phyloP scores from a whole-genome alignment of 495 filamentous ascomycete species.

The Schizothecium vesticola region DNA sequence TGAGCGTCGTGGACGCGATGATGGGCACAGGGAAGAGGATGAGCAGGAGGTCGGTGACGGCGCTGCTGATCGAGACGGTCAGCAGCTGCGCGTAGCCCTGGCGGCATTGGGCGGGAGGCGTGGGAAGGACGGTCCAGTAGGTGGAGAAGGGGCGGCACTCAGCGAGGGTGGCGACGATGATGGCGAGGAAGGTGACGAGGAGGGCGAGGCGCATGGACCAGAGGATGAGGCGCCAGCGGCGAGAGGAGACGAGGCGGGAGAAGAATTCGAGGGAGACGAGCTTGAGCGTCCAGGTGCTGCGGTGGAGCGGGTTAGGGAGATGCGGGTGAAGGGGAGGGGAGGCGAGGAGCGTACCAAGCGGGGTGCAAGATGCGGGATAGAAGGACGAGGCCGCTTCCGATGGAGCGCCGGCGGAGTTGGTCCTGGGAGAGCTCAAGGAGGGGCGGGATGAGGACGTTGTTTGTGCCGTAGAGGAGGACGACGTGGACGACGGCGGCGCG shows the following conservation, averaged over 20 bases:
- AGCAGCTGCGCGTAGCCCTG: constrained; percentile 75
- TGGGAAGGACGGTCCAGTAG: constrained; percentile 87
- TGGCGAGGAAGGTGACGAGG: constrained; percentile 63
- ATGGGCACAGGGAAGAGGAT: constrained; percentile 85
- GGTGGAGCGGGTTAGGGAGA: not conserved
- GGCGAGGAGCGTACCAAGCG: constrained; percentile 53
- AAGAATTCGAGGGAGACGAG: constrained; percentile 84
- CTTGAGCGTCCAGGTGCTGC: constrained; percentile 87
- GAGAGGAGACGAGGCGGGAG: constrained; percentile 73
- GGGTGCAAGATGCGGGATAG: constrained; percentile 59
- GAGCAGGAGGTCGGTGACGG: constrained; percentile 80
- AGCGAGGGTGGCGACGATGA: constrained; percentile 70
- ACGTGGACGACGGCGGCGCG: constrained; percentile 84
- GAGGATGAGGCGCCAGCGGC: constrained; percentile 58
- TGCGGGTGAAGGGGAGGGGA: not conserved
- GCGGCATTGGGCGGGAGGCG: constrained; percentile 78
- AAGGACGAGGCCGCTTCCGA: constrained; percentile 61
- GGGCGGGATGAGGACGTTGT: constrained; percentile 57
- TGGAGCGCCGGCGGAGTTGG: constrained; percentile 42
- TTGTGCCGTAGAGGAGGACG: constrained; percentile 79
- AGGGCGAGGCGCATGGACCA: constrained; percentile 67
- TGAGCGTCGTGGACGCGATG: constrained; percentile 64
- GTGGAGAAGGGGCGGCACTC: constrained; percentile 79
- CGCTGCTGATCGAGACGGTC: constrained; percentile 71
- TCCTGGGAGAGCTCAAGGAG: constrained; percentile 30